A percentile compares a stretch with the other conserved stretches of the same genome.
These are phyloP conservation scores for Lotus japonicus DNA, from an alignment of 306 rosid species.

Conservation along the genomic window DNA sequence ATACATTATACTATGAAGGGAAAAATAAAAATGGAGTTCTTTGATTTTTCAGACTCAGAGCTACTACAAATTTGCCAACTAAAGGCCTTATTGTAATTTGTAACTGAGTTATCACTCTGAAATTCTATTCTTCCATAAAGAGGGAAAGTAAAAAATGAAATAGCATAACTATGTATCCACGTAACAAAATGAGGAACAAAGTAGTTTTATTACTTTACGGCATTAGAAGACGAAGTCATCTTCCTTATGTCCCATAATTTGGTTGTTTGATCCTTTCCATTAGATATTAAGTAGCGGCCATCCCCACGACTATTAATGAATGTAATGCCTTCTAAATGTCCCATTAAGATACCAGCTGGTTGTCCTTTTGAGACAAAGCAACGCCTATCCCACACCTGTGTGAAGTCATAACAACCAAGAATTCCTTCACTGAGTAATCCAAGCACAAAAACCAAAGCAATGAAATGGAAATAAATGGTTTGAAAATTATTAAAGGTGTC, in stretches of 20 bases:
- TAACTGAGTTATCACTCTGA: no score
- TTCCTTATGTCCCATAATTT: constrained; percentile 93
- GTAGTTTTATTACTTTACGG: constrained; percentile 45
- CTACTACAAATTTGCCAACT: no score
- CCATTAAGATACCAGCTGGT: constrained; percentile 75
- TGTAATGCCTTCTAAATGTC: constrained; percentile 85
- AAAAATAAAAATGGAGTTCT: not conserved
- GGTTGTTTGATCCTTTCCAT: constrained; percentile 89
- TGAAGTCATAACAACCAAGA: constrained; percentile 12
- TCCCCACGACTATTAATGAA: constrained; percentile 87
- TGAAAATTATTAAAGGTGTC: not conserved
- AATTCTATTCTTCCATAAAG: not conserved
- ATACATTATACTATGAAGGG: not conserved
- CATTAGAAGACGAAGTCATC: constrained; percentile 67
- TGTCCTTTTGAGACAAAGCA: constrained; percentile 56
- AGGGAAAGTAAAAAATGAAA: not conserved
- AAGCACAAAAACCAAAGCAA: constrained; percentile 15
- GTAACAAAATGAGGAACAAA: not conserved
- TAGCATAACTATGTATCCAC: not conserved
- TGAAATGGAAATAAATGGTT: not conserved
- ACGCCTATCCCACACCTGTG: constrained; percentile 95
- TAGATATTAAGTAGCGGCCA: constrained; percentile 84
- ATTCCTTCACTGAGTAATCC: not conserved
- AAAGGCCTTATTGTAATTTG: no score
- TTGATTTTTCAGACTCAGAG: not conserved